These are phyloP conservation scores for Volvariella surrecta DNA, from an alignment of 1,284 basidiomycete species.

Conservation along the genomic window DNA sequence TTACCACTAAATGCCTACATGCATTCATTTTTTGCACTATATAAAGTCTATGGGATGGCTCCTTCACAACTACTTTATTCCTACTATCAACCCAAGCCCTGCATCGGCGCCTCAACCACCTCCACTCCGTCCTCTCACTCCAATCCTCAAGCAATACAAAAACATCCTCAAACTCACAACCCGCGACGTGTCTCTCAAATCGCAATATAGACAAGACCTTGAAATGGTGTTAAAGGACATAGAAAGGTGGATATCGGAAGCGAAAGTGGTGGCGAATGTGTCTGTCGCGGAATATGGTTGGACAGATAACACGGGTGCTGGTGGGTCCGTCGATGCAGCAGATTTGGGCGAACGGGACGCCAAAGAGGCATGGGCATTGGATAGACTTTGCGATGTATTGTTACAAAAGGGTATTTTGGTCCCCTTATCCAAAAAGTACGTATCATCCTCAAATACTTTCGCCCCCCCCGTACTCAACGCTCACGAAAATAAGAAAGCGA, in stretches of 20 bases:
- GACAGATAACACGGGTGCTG: constrained; percentile 21
- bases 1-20: neutral
- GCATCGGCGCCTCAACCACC: constrained; percentile 18
- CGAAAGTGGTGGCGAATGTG: constrained; percentile 50
- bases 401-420: constrained; percentile 62
- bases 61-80: constrained; percentile 72
- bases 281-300: constrained; percentile 36
- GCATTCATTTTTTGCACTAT: constrained; percentile 1
- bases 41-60: constrained; percentile 71
- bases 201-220: constrained; percentile 41
- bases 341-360: constrained; percentile 28
- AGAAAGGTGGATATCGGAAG: constrained; percentile 70
- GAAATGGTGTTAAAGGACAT: constrained; percentile 42
- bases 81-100: constrained; percentile 56
- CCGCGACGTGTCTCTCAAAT: constrained; percentile 53
- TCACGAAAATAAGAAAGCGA: constrained; percentile 44
- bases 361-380: constrained; percentile 58
- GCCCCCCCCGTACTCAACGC: neutral
- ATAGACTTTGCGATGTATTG: constrained; percentile 56
- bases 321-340: constrained; percentile 18
- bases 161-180: constrained; percentile 47
- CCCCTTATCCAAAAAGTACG: constrained; percentile 74
- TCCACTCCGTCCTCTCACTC: constrained; percentile 41
- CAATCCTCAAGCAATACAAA: constrained; percentile 66
- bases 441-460: too few relatives aligned